Conservation (phyloP, 1,284 basidiomycete genomes). For the Puccinia hordei region DNA sequence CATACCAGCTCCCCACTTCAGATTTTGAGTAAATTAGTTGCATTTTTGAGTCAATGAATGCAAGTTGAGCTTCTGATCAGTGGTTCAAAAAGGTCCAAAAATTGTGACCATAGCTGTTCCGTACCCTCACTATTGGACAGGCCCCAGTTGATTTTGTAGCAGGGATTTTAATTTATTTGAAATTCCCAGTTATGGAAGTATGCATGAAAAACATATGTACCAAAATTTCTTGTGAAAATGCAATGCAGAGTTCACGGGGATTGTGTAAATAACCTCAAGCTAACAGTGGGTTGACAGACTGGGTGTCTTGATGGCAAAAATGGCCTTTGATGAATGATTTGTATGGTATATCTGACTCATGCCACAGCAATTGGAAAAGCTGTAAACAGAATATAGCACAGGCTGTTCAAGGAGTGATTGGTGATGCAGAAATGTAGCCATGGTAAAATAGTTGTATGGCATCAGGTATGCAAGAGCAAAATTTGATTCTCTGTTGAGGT, state of each 20-base stretch:
- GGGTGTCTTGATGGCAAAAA: background rate
- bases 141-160: too few species aligned
- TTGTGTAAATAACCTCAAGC: background rate
- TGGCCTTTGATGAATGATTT: background rate
- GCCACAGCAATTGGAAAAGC: conserved; percentile 26
- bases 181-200: too few species aligned
- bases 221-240: background rate
- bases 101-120: too few species aligned
- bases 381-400: conserved; percentile 1
- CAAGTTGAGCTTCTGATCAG: too few species aligned
- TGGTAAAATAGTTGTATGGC: background rate
- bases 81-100: too few species aligned
- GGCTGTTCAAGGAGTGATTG: conserved; percentile 7
- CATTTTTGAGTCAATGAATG: too few species aligned
- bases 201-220: too few species aligned
- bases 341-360: background rate
- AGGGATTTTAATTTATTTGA: too few species aligned
- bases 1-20: too few species aligned
- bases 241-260: background rate
- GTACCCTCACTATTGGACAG: too few species aligned
- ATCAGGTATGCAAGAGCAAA: conserved; percentile 13
- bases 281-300: background rate
- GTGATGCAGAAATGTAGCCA: conserved; percentile 10
- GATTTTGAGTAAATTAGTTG: too few species aligned
- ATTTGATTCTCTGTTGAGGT: background rate